Percentiles rank a stretch among this genome's conserved stretches.
phyloP scores from a whole-genome alignment of 768 basidiomycete genomes.

The Boletus rubroflammeus region DNA sequence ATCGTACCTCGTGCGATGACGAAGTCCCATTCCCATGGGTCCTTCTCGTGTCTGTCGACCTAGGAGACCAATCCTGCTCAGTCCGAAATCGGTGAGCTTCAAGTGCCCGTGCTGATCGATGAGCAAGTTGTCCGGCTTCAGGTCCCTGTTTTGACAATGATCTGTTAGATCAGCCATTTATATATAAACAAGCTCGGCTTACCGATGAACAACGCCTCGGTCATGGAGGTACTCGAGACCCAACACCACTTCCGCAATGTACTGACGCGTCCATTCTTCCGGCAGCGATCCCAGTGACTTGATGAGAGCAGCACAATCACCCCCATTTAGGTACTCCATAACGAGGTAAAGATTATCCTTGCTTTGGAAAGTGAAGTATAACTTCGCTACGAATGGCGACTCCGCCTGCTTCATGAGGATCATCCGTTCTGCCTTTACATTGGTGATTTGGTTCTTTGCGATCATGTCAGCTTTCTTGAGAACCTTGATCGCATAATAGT shows the following conservation, averaged over 20 bases:
- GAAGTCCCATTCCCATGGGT: conserved; percentile 40
- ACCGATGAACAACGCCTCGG: conserved; percentile 96
- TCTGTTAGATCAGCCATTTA: neutral
- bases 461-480: conserved; percentile 99
- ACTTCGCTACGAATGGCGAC: conserved; percentile 95
- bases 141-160: conserved; percentile 56
- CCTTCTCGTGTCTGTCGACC: conserved; percentile 89
- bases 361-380: conserved; percentile 99
- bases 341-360: conserved; percentile 98
- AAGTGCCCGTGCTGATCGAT: conserved; percentile 96
- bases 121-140: conserved; percentile 97
- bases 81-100: conserved; percentile 96
- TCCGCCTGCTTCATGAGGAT: conserved; percentile 99
- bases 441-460: conserved; percentile 99
- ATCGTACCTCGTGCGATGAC: conserved; percentile 53
- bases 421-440: conserved; percentile 99
- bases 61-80: conserved; percentile 95
- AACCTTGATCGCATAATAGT: conserved; percentile 99
- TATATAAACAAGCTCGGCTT: conserved; percentile 22
- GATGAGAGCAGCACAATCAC: conserved; percentile 95
- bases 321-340: conserved; percentile 99
- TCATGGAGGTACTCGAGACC: conserved; percentile 97
- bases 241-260: conserved; percentile 92
- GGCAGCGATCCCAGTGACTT: conserved; percentile 91
- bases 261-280: conserved; percentile 96